phyloP scores from a whole-genome alignment of 2,329 filamentous ascomycete species.

The Grosmannia huntii region DNA sequence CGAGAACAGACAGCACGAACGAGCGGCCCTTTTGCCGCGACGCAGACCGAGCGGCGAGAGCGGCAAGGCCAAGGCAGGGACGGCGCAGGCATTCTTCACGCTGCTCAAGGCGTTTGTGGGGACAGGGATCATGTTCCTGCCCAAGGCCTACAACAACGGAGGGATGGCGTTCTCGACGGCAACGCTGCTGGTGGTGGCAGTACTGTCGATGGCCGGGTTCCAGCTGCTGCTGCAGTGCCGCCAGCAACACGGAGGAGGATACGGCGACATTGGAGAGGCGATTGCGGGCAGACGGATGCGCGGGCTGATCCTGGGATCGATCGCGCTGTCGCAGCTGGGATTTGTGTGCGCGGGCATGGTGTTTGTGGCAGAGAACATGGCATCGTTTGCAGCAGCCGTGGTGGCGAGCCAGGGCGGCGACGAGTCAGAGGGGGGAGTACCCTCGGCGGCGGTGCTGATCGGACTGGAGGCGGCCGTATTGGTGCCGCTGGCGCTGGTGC shows the following conservation, averaged over 20 bases:
- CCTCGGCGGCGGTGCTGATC: slow-evolving; percentile 44
- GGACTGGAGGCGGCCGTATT: slow-evolving; percentile 51
- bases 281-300: slow-evolving; percentile 53
- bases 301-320: slow-evolving; percentile 52
- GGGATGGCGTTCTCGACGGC: slow-evolving; percentile 64
- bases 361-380: slow-evolving; percentile 63
- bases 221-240: slow-evolving; percentile 58
- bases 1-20: slow-evolving; percentile 20
- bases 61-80: slow-evolving; percentile 39
- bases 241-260: slow-evolving; percentile 51
- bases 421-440: too few relatives aligned
- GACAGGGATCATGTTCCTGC: slow-evolving; percentile 71
- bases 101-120: slow-evolving; percentile 68
- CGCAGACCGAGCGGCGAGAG: slow-evolving; percentile 25
- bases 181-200: slow-evolving; percentile 51
- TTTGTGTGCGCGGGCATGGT: slow-evolving; percentile 70
- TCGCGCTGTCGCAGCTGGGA: slow-evolving; percentile 62
- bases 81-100: slow-evolving; percentile 65
- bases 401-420: slow-evolving; percentile 14
- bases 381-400: slow-evolving; percentile 54
- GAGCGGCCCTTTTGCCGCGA: slow-evolving; percentile 1
- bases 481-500: slow-evolving; percentile 55
- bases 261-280: slow-evolving; percentile 58
- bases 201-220: slow-evolving; percentile 58
- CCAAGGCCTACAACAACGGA: slow-evolving; percentile 67